These are phyloP conservation scores for Candida gorgasii DNA, from an alignment of 805 yeast genomes.

Conservation along the genomic window DNA sequence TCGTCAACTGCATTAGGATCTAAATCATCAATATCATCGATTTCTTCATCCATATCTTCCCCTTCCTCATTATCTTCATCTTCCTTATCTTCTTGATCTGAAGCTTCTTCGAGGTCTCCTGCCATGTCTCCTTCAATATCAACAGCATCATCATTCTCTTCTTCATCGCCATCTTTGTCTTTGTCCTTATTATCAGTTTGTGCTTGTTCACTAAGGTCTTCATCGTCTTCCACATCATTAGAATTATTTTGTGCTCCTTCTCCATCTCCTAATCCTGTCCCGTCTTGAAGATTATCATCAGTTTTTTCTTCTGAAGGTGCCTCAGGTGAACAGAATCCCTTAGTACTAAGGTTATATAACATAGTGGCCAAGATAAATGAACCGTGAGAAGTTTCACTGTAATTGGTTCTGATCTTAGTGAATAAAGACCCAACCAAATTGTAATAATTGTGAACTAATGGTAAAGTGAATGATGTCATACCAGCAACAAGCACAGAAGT, in stretches of 20 bases:
- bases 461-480: slow-evolving; percentile 55
- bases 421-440: slow-evolving; percentile 48
- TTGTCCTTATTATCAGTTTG: slow-evolving; percentile 72
- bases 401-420: slow-evolving; percentile 47
- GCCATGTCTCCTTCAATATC: slow-evolving; percentile 98
- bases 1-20: slow-evolving; percentile 96
- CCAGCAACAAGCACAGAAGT: slow-evolving; percentile 46
- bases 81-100: slow-evolving; percentile 65
- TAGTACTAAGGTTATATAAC: slow-evolving; percentile 61
- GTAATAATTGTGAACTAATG: slow-evolving; percentile 62
- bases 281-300: slow-evolving; percentile 67
- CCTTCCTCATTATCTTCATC: slow-evolving; percentile 51
- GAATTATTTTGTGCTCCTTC: slow-evolving; percentile 80
- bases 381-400: slow-evolving; percentile 58
- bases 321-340: slow-evolving; percentile 93
- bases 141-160: slow-evolving; percentile 85
- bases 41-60: slow-evolving; percentile 82
- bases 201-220: slow-evolving; percentile 78
- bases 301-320: slow-evolving; percentile 66
- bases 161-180: slow-evolving; percentile 58
- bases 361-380: slow-evolving; percentile 57
- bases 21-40: slow-evolving; percentile 83
- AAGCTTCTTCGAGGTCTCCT: slow-evolving; percentile 81
- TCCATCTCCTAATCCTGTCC: slow-evolving; percentile 93
- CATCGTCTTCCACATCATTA: slow-evolving; percentile 88